These are phyloP conservation scores for Myriosclerotinia curreyana DNA, from an alignment of 2,329 filamentous ascomycete species.

Conservation along the genomic window DNA sequence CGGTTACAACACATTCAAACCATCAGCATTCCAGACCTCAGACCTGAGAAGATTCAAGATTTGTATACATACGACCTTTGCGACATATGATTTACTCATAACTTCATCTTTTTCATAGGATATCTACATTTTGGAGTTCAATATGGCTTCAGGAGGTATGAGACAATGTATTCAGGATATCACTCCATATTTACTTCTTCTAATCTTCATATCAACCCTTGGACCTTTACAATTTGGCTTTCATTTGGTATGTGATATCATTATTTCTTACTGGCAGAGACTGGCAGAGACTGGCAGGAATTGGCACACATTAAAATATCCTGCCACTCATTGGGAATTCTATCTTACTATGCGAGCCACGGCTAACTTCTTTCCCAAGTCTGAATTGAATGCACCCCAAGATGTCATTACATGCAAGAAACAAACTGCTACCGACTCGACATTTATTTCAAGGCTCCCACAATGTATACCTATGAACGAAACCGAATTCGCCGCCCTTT, in stretches of 20 bases:
- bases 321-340: background rate
- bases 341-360: slow-evolving; percentile 12
- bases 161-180: slow-evolving; percentile 43
- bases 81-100: background rate
- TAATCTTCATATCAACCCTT: slow-evolving; percentile 73
- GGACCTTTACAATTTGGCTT: slow-evolving; percentile 94
- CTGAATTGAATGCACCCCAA: slow-evolving; percentile 92
- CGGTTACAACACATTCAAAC: background rate
- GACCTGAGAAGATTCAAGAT: background rate
- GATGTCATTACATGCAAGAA: slow-evolving; percentile 86
- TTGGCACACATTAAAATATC: slow-evolving; percentile 1
- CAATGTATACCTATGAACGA: slow-evolving; percentile 88
- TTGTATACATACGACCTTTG: background rate
- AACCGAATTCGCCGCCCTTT: slow-evolving; percentile 78
- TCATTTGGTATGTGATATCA: slow-evolving; percentile 64
- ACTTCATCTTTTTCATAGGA: background rate
- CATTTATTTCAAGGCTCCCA: slow-evolving; percentile 47
- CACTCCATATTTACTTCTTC: slow-evolving; percentile 73
- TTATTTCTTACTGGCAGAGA: background rate
- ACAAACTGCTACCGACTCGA: slow-evolving; percentile 45
- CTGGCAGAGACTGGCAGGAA: background rate
- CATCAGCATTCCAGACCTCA: background rate
- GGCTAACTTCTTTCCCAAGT: slow-evolving; percentile 49
- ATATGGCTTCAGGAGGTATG: slow-evolving; percentile 37
- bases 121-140: background rate